Conservation (phyloP, 805 yeast species). For the Ascoidea asiatica region DNA sequence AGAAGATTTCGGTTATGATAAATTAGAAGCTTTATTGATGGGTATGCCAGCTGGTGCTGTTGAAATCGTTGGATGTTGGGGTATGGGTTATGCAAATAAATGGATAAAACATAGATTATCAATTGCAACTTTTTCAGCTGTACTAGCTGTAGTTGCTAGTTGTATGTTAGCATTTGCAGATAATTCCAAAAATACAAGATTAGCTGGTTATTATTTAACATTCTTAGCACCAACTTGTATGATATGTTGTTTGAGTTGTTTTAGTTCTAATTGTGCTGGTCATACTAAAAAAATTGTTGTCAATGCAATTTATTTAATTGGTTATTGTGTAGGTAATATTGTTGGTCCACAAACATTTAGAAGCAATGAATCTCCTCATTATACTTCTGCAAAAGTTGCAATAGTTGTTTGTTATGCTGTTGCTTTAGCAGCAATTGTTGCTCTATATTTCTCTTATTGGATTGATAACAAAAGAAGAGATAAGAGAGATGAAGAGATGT, state of each 20-base stretch:
- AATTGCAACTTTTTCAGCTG: neutral
- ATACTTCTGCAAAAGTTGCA: conserved; percentile 25
- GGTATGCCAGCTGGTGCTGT: conserved; percentile 35
- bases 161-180: conserved; percentile 32
- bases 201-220: conserved; percentile 15
- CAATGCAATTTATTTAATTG: conserved; percentile 30
- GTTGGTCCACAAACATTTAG: conserved; percentile 41
- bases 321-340: conserved; percentile 40
- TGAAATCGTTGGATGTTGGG: conserved; percentile 25
- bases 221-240: neutral
- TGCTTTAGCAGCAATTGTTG: conserved; percentile 17
- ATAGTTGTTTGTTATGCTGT: conserved; percentile 23
- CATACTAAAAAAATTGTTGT: conserved; percentile 39
- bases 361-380: conserved; percentile 28
- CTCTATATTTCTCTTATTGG: conserved; percentile 17
- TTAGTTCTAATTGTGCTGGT: conserved; percentile 40
- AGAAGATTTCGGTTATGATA: conserved; percentile 25
- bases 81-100: conserved; percentile 14
- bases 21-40: conserved; percentile 26
- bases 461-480: conserved; percentile 27
- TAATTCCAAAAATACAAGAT: conserved; percentile 8
- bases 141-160: neutral
- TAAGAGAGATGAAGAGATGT: conserved; percentile 11
- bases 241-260: conserved; percentile 14
- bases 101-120: neutral